Evolutionary conservation across 2,329 filamentous ascomycete genomes (phyloP).

Genomic region (Beauveria caledonica): DNA sequence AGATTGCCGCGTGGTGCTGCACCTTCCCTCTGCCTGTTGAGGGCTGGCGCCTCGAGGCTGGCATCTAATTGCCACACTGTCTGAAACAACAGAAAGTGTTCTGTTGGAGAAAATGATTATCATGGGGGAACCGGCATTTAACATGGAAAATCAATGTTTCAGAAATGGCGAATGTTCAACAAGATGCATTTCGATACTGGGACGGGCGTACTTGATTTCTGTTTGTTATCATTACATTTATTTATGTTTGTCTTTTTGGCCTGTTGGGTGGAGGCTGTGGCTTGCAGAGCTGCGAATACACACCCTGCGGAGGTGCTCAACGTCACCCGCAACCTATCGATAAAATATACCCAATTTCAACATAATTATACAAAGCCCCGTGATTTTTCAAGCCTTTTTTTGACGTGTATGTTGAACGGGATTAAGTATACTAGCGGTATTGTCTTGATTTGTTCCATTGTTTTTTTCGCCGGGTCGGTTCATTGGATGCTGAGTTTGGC

Average conservation of each 20-base stretch:
- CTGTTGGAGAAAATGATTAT: background rate
- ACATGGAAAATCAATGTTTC: slow-evolving; percentile 8
- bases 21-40: slow-evolving; percentile 88
- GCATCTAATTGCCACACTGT: slow-evolving; percentile 35
- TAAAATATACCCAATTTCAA: slow-evolving; percentile 11
- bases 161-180: slow-evolving; percentile 12
- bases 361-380: background rate
- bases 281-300: background rate
- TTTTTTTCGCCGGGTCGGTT: background rate
- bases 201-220: slow-evolving; percentile 2
- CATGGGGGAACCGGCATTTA: slow-evolving; percentile 9
- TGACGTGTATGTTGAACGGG: too few species aligned
- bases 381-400: too few species aligned
- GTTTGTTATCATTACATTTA: background rate
- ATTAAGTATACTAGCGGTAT: background rate
- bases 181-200: slow-evolving; percentile 11
- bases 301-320: slow-evolving; percentile 7
- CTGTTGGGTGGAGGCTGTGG: background rate
- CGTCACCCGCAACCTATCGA: slow-evolving; percentile 2
- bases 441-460: background rate
- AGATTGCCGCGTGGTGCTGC: slow-evolving; percentile 80
- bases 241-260: background rate
- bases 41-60: slow-evolving; percentile 57
- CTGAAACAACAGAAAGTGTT: background rate
- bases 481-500: background rate